Base-by-base conservation (phyloP, 176 grass and related monocot species). In the Oryza meyeriana region DNA sequence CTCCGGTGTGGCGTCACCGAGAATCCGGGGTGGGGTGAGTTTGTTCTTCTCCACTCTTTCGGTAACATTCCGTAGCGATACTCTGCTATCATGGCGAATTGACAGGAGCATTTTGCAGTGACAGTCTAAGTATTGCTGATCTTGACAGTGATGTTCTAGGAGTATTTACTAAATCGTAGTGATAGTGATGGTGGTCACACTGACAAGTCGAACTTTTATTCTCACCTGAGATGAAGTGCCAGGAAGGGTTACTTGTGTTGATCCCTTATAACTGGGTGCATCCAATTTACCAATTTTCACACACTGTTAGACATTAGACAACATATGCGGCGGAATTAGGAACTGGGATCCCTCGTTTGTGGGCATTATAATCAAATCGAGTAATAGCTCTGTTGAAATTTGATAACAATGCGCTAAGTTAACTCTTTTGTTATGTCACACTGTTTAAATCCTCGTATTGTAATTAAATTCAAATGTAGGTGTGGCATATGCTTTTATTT, bases 21-120 rank as follows among this genome's bases (percentile, higher is more conserved):
- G 39, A 99, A 99, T 72, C 96, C 87, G 5, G 91, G 96, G 25
- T 85, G 88, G 84, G 89, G 96, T 99, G 85, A 90, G 93, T 80
- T 83, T 66, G n/a, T 66, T 57, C 5, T 61, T 38, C 18, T 75
- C 65, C 13, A 59, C 5, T 69, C 64, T 30, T 30, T 17, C 18
- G 5, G 48, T 18, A 3, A 50, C 81, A 24, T 64, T 55, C 12
- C 32, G 3, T 48, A 30, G 14, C 26, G 64, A 76, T 64, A 22
- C 12, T 55, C 6, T 55, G 18, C 18, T 39, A 57, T 57, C 27
- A 66, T 76, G 29, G 14, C 4, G 34, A 85, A 67, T 13, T 25
- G 4, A 41, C 14, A 73, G n/a, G 28, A 72, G 67, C 45, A 86
- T 78, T 85, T 82, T 41, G 18, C 28, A 63, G 16, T 39, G 52